These are phyloP conservation scores for Vanderwaltozyma polyspora DNA, from an alignment of 805 yeast species.

Conservation along the genomic window DNA sequence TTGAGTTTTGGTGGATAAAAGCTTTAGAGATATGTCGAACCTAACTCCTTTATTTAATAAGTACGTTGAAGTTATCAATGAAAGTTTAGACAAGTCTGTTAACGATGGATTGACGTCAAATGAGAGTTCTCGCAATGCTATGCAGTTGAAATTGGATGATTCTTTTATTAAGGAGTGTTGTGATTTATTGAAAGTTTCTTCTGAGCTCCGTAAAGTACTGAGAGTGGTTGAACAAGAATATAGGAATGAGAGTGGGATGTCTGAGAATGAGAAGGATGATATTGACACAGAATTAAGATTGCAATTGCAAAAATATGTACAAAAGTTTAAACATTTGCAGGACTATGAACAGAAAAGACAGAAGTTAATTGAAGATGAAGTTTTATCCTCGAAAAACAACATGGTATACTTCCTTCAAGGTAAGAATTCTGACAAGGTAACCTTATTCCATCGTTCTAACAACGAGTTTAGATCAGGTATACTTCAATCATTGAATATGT, in stretches of 20 bases:
- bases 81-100: conserved; percentile 7
- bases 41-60: conserved; percentile 20
- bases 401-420: conserved; percentile 22
- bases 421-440: conserved; percentile 27
- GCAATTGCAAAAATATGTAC: conserved; percentile 41
- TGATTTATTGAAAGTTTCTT: conserved; percentile 19
- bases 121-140: conserved; percentile 1
- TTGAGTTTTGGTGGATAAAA: too few relatives aligned
- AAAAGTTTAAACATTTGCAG: conserved; percentile 39
- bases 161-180: conserved; percentile 23
- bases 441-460: conserved; percentile 30
- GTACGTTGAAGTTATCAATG: conserved; percentile 20
- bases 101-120: too few relatives aligned
- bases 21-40: conserved; percentile 19
- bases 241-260: conserved; percentile 21
- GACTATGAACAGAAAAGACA: conserved; percentile 41
- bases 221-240: conserved; percentile 21
- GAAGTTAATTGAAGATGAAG: conserved; percentile 14
- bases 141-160: conserved; percentile 11
- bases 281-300: conserved; percentile 45
- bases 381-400: conserved; percentile 13
- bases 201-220: conserved; percentile 22
- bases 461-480: conserved; percentile 38
- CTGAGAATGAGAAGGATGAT: conserved; percentile 40
- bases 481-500: conserved; percentile 36